Evolutionary conservation across 352 stramenopile species (phyloP).

Genomic region (Hyaloperonospora arabidopsidis): DNA sequence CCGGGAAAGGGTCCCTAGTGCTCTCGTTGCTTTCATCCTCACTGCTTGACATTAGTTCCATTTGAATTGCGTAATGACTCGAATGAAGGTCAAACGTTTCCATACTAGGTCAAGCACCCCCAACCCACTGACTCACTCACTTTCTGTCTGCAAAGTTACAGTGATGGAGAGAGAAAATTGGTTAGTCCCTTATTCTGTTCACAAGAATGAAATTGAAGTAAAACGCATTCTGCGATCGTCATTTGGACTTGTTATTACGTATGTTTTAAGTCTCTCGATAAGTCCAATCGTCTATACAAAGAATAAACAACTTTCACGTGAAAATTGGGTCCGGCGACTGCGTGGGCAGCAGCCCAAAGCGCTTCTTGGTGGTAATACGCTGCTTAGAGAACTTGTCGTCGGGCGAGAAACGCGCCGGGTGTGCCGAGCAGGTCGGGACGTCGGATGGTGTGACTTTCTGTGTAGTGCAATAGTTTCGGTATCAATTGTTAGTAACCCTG

Average conservation of each 20-base stretch:
- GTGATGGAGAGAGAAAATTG: too few species aligned
- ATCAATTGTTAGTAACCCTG: neutral
- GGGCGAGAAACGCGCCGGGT: constrained; percentile 96
- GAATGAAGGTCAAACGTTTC: neutral
- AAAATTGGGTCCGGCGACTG: constrained; percentile 87
- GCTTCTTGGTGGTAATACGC: constrained; percentile 97
- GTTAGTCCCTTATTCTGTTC: too few species aligned
- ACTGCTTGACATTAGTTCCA: constrained; percentile 63
- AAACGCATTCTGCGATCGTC: too few species aligned
- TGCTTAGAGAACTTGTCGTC: constrained; percentile 99
- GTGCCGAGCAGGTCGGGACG: constrained; percentile 93
- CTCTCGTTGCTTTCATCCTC: constrained; percentile 33
- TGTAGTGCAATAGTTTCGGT: neutral
- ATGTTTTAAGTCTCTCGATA: neutral
- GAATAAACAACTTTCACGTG: constrained; percentile 28
- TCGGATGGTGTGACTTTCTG: constrained; percentile 92
- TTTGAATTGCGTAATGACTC: neutral
- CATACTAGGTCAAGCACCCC: too few species aligned
- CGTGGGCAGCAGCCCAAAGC: constrained; percentile 95
- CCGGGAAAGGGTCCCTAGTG: constrained; percentile 7
- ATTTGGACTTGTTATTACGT: too few species aligned
- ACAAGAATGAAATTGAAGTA: neutral
- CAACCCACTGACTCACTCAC: too few species aligned
- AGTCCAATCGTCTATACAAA: neutral
- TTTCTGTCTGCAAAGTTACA: too few species aligned